Base-by-base conservation (phyloP, 352 stramenopile species). In the Globisporangium cystogenes region DNA sequence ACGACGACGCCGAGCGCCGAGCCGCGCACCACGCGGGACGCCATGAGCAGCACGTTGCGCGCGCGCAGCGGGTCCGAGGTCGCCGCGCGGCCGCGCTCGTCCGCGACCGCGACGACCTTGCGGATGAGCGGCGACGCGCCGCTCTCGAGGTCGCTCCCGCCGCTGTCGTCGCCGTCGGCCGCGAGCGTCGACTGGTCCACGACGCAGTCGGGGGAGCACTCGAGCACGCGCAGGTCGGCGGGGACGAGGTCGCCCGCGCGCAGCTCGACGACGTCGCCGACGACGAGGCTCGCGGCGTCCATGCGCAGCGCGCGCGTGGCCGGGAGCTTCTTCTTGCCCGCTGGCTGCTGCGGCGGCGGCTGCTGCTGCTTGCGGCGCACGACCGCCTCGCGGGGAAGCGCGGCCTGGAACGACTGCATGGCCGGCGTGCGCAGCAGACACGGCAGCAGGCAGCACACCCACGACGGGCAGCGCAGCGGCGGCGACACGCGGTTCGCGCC, bases 361-460 rank as follows among this genome's bases (percentile, higher is more conserved):
- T 20, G 36, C 36, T 15, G 49, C 35, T 3, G 72, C 48, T 59
- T 61, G 51, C 93, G 76, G 37, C 89, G 62, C 16, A 98, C 88
- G n/a, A 90, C 87, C 18, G 89, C 81, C 65, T 97, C 90, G 18
- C 94, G 82, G 5, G 95, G 90, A 29, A 96, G 71, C 48, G 83
- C 78, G 20, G 65, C 51, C 37, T 86, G 72, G 64, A 96, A 98
- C 40, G 79, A 68, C 67, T 96, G 90, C 89, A 98, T 98, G 44
- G 81, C 91, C 16, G 80, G 60, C 20, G 93, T 90, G 48, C 87
- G 82, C 56, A 96, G 82, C 33, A 98, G 88, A 68, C 93, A 98
- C 8, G 95, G 93, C 48, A 98, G 65, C 51, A 98, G 55, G 56
- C 87, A 96, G 62, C 95, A 98, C 18, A 97, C 63, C 93, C 91